Evolutionary conservation across 164 flowering plant species (phyloP).

Genomic region (Cinnamomum micranthum): DNA sequence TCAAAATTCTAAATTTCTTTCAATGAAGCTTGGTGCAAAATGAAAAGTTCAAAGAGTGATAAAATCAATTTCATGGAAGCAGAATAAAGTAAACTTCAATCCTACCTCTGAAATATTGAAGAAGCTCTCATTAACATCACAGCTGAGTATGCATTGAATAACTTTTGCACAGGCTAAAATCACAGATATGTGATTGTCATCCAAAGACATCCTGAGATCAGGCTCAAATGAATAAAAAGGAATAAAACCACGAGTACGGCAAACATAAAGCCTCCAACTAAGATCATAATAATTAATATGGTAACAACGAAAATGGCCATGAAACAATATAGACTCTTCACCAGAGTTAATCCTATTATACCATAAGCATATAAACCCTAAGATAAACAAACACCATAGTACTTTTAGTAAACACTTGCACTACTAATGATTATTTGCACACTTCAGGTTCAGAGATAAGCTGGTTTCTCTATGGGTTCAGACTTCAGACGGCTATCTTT

Average conservation of each 20-base stretch:
- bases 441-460: no score
- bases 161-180: constrained; percentile 70
- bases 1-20: neutral
- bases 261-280: neutral
- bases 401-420: no score
- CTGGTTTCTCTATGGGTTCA: no score
- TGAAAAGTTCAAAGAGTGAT: neutral
- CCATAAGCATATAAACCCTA: no score
- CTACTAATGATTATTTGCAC: no score
- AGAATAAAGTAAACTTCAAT: neutral
- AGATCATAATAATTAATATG: no score
- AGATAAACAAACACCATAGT: no score
- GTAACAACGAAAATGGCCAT: no score
- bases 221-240: neutral
- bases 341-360: no score
- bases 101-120: constrained; percentile 62
- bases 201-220: constrained; percentile 67
- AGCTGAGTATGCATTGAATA: constrained; percentile 59
- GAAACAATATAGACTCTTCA: no score
- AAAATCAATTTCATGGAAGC: neutral
- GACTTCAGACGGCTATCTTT: no score
- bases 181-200: constrained; percentile 83
- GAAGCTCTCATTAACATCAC: constrained; percentile 58
- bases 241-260: neutral
- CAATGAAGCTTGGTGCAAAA: neutral